A percentile compares a stretch with the other conserved stretches of the same genome.
phyloP scores from a whole-genome alignment of 2,329 filamentous ascomycete genomes.

The Colletotrichum camelliae region DNA sequence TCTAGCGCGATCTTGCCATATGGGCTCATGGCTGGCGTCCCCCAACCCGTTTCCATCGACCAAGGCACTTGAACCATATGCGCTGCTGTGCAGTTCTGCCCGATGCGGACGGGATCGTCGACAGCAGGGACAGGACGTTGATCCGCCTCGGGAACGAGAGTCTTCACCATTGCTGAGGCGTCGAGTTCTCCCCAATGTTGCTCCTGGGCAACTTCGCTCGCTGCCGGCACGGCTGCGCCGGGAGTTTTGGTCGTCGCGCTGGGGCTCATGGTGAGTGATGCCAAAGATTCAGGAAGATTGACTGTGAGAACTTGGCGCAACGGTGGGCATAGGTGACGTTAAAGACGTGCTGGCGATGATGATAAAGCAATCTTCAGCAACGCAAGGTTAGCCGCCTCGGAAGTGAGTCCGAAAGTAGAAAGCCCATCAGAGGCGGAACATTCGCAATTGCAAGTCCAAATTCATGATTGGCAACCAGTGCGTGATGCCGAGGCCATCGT shows the following conservation, averaged over 20 bases:
- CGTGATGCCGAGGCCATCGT: neutral
- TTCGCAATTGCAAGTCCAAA: neutral
- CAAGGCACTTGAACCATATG: slow-evolving; percentile 73
- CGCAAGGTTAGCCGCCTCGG: neutral
- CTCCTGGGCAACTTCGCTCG: slow-evolving; percentile 23
- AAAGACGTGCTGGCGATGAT: neutral
- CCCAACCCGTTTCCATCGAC: slow-evolving; percentile 67
- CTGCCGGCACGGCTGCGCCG: neutral
- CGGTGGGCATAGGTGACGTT: neutral
- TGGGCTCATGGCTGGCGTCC: slow-evolving; percentile 66
- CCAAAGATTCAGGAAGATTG: neutral
- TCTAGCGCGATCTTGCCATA: slow-evolving; percentile 71
- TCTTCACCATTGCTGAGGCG: slow-evolving; percentile 69
- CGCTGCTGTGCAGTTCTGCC: slow-evolving; percentile 44
- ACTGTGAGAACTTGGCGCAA: neutral
- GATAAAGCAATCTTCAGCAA: neutral
- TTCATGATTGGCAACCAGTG: neutral
- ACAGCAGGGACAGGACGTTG: neutral
- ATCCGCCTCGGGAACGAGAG: slow-evolving; percentile 38
- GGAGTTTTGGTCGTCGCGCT: neutral
- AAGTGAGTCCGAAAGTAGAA: neutral
- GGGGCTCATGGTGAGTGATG: neutral
- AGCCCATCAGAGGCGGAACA: neutral
- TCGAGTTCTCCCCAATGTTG: slow-evolving; percentile 64
- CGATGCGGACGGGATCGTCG: neutral